These are phyloP conservation scores for Amanita pseudoporphyria DNA, from an alignment of 768 basidiomycete species.

Conservation along the genomic window DNA sequence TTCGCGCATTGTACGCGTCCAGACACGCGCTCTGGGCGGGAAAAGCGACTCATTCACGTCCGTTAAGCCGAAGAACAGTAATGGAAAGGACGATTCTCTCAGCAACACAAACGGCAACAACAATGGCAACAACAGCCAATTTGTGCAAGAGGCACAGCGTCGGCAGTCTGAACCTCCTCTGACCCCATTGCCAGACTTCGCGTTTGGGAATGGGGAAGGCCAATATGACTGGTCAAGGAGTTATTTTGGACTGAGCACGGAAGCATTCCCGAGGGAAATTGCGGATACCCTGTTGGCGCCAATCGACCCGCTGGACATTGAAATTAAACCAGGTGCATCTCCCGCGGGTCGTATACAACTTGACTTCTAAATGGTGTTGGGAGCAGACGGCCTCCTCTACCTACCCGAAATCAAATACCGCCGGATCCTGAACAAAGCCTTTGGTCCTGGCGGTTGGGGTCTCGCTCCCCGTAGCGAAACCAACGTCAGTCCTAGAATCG, in stretches of 20 bases:
- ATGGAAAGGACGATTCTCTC: not conserved
- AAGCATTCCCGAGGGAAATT: slow-evolving; percentile 71
- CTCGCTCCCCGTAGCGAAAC: slow-evolving; percentile 90
- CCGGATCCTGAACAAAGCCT: slow-evolving; percentile 83
- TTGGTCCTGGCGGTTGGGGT: slow-evolving; percentile 97
- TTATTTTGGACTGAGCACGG: slow-evolving; percentile 69
- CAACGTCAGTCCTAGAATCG: slow-evolving; percentile 78
- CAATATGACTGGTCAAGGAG: slow-evolving; percentile 81
- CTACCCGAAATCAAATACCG: slow-evolving; percentile 97
- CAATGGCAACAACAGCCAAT: slow-evolving; percentile 7
- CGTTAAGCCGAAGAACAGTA: not conserved
- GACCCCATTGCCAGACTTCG: slow-evolving; percentile 2
- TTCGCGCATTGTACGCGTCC: not conserved
- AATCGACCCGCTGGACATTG: slow-evolving; percentile 69
- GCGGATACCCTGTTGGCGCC: slow-evolving; percentile 67
- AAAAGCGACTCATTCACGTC: not conserved
- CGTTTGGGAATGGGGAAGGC: slow-evolving; percentile 12
- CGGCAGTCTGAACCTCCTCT: not conserved
- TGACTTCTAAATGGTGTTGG: slow-evolving; percentile 1
- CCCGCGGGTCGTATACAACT: not conserved
- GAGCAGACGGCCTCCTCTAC: slow-evolving; percentile 81
- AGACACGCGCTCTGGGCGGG: not conserved
- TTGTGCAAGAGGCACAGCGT: not conserved
- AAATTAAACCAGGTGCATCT: slow-evolving; percentile 83
- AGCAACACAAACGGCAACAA: too few relatives aligned